Percentiles rank a stretch among this genome's conserved stretches.
phyloP scores from a whole-genome alignment of 805 yeast genomes.

The Starmerella bacillaris region DNA sequence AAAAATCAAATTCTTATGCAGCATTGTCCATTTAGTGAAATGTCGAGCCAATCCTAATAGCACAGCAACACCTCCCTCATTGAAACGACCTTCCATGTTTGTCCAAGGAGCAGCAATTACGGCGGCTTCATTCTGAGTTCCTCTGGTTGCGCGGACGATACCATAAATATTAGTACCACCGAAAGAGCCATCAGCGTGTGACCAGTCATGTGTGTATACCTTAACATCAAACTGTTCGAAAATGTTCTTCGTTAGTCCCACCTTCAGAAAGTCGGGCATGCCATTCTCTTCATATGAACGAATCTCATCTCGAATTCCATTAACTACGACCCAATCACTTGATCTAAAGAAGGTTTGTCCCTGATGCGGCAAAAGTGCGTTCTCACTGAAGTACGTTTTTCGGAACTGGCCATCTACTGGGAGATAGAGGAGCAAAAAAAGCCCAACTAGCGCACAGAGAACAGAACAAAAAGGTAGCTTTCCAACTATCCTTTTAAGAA shows the following conservation, averaged over 20 bases:
- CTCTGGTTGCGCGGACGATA: constrained; percentile 77
- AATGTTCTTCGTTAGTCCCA: constrained; percentile 33
- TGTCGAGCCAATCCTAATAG: constrained; percentile 59
- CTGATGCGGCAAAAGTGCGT: constrained; percentile 93
- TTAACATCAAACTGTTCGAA: constrained; percentile 55
- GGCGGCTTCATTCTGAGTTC: constrained; percentile 91
- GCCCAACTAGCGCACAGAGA: constrained; percentile 25
- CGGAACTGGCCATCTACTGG: constrained; percentile 74
- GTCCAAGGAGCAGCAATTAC: constrained; percentile 81
- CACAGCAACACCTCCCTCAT: constrained; percentile 66
- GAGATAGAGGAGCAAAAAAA: constrained; percentile 38
- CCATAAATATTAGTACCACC: constrained; percentile 34
- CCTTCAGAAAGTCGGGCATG: constrained; percentile 20
- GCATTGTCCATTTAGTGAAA: constrained; percentile 69
- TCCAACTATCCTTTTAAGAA: constrained; percentile 16
- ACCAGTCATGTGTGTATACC: constrained; percentile 32
- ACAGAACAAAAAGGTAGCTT: constrained; percentile 20
- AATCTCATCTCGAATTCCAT: constrained; percentile 64
- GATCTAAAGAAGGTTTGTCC: constrained; percentile 83
- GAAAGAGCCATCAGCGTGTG: constrained; percentile 8
- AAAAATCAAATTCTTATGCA: constrained; percentile 86
- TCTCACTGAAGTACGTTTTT: constrained; percentile 75
- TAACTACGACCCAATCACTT: constrained; percentile 77
- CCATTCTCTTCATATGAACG: constrained; percentile 20
- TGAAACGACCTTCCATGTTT: constrained; percentile 40